phyloP scores from a whole-genome alignment of 2,329 filamentous ascomycete genomes.

The Coleophoma eucalyptorum region DNA sequence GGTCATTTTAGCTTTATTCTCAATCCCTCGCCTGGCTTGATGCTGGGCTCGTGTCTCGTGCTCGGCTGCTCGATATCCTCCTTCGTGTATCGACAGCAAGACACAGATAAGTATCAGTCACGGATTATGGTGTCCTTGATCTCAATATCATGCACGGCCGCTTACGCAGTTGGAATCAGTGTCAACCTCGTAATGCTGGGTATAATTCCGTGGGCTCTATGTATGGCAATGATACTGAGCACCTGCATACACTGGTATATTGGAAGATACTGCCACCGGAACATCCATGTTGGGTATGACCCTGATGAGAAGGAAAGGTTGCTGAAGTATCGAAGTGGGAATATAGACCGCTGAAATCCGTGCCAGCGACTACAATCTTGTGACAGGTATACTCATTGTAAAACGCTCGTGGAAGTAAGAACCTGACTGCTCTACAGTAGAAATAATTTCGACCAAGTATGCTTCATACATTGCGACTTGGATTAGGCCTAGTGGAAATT shows the following conservation, averaged over 20 bases:
- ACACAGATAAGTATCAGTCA: constrained; percentile 26
- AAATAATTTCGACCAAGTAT: too few relatives aligned
- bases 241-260: constrained; percentile 21
- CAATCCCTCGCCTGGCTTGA: constrained; percentile 27
- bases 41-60: constrained; percentile 29
- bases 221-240: constrained; percentile 30
- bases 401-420: too few relatives aligned
- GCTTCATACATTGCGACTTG: too few relatives aligned
- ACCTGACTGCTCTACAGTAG: too few relatives aligned
- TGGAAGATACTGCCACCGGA: not conserved
- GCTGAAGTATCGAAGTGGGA: not conserved
- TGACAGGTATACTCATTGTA: too few relatives aligned
- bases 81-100: constrained; percentile 29
- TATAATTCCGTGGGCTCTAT: constrained; percentile 31
- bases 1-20: constrained; percentile 17
- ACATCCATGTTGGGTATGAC: not conserved
- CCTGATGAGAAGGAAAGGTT: not conserved
- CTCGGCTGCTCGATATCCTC: constrained; percentile 33
- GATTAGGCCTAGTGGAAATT: too few relatives aligned
- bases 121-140: constrained; percentile 26
- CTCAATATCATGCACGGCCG: constrained; percentile 17
- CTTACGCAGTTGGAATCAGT: constrained; percentile 19
- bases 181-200: constrained; percentile 29
- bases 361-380: too few relatives aligned
- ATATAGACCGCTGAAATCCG: too few relatives aligned